Conservation (phyloP, 2,329 filamentous ascomycete genomes). For the Thermochaetoides dissita region DNA sequence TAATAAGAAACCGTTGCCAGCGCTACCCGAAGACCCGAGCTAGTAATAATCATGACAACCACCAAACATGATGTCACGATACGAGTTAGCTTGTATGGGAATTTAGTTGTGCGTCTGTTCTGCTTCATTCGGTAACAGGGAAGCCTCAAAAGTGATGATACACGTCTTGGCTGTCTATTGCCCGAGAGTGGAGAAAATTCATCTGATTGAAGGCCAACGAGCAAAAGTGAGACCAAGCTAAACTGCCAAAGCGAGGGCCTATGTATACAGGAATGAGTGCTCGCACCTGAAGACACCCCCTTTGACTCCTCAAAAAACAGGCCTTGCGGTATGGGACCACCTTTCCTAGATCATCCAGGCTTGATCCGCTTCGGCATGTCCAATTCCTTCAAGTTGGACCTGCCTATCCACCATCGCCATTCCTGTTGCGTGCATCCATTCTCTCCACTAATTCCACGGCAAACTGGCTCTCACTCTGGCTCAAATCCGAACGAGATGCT, state of each 20-base stretch:
- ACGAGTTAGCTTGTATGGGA: no score
- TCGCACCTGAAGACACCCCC: not conserved
- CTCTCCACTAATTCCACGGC: not conserved
- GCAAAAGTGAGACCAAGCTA: constrained; percentile 3
- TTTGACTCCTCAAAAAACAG: constrained; percentile 10
- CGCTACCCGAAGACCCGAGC: constrained; percentile 22
- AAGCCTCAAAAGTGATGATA: no score
- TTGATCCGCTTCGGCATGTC: constrained; percentile 14
- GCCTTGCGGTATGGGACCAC: constrained; percentile 10
- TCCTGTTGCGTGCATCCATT: not conserved
- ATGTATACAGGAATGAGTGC: constrained; percentile 7
- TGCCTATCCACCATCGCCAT: constrained; percentile 1
- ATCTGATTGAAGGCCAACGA: no score
- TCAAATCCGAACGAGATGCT: constrained; percentile 9
- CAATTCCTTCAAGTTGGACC: constrained; percentile 11
- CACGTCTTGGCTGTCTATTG: no score
- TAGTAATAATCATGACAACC: not conserved
- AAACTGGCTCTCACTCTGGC: constrained; percentile 1
- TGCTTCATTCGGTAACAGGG: no score
- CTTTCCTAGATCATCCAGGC: constrained; percentile 17
- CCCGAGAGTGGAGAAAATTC: no score
- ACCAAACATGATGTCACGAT: no score
- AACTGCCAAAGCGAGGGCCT: constrained; percentile 6
- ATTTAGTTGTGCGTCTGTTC: no score
- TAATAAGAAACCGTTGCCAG: constrained; percentile 21